Evolutionary conservation across 768 basidiomycete species (phyloP).

Genomic region (Collybia mongolica): DNA sequence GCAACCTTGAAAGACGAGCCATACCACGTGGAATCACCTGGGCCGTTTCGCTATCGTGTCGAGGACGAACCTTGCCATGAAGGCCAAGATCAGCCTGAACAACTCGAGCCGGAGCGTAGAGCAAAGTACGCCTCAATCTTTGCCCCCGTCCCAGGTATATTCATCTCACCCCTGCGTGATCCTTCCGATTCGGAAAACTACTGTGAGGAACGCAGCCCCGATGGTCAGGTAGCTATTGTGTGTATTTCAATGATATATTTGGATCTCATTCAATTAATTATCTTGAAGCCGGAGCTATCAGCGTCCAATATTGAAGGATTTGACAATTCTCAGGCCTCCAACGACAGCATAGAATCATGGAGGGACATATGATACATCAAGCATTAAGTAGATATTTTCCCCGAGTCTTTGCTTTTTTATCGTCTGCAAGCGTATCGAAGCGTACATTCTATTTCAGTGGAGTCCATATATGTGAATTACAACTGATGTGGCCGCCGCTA

Average conservation of each 20-base stretch:
- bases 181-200: background rate
- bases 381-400: too few species aligned
- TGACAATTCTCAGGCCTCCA: conserved; percentile 21
- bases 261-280: too few species aligned
- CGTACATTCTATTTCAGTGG: too few species aligned
- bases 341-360: conserved; percentile 42
- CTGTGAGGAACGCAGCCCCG: too few species aligned
- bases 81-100: background rate
- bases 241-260: too few species aligned
- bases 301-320: too few species aligned
- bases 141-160: conserved; percentile 36
- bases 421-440: too few species aligned
- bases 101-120: conserved; percentile 4
- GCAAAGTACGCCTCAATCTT: conserved; percentile 20
- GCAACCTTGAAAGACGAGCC: background rate
- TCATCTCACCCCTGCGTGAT: conserved; percentile 29
- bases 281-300: too few species aligned
- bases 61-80: conserved; percentile 3
- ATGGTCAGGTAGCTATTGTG: too few species aligned
- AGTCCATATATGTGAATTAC: too few species aligned
- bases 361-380: conserved; percentile 7
- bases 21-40: conserved; percentile 13
- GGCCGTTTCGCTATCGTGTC: conserved; percentile 25
- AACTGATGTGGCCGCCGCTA: too few species aligned
- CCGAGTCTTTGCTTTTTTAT: too few species aligned